Percentiles rank a stretch among this genome's conserved stretches.
phyloP scores from a whole-genome alignment of 2,329 filamentous ascomycete species.

The Arthroderma uncinatum region DNA sequence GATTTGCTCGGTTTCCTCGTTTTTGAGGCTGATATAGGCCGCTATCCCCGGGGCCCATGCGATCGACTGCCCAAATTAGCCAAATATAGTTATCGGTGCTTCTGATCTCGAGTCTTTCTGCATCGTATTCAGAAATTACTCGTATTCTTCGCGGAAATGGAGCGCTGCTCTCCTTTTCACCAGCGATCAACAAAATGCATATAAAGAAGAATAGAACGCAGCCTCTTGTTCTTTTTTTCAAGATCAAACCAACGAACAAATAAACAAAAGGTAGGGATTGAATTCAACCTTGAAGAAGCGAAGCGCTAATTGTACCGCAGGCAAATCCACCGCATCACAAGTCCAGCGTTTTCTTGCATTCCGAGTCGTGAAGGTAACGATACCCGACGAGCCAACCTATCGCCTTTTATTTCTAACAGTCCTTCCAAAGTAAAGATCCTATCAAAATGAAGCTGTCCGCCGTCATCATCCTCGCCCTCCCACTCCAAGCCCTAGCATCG shows the following conservation, averaged over 20 bases:
- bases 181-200: background rate
- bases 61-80: background rate
- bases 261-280: too few species aligned
- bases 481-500: conserved; percentile 5
- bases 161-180: background rate
- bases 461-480: conserved; percentile 4
- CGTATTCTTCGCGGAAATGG: background rate
- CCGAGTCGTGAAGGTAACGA: too few species aligned
- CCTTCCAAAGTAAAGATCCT: background rate
- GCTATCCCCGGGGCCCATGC: background rate
- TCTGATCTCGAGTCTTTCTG: background rate
- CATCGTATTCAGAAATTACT: conserved; percentile 3
- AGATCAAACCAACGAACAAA: too few species aligned
- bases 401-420: too few species aligned
- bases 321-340: too few species aligned
- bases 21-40: background rate
- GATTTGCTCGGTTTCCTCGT: background rate
- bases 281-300: too few species aligned
- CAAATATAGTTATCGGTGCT: background rate
- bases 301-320: too few species aligned
- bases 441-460: conserved; percentile 9
- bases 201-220: background rate
- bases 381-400: too few species aligned
- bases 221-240: background rate
- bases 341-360: too few species aligned